Evolutionary conservation across 805 yeast genomes (phyloP), one percentile per base, ranked within the genome.

Genomic region (Pichia occidentalis): DNA sequence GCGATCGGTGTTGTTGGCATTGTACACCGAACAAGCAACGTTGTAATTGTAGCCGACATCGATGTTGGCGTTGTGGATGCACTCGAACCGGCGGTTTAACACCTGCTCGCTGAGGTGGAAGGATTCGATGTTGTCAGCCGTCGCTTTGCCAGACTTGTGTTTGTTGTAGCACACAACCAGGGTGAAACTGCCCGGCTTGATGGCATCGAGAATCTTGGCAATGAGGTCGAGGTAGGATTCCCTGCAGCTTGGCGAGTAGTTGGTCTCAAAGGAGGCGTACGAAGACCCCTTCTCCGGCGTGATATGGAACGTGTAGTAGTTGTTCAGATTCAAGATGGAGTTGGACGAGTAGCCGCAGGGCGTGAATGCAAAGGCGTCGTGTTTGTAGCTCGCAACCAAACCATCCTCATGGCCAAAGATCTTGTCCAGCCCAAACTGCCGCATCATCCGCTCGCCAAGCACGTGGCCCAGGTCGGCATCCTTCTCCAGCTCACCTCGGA

Each of bases 311-410:
- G 97, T 90, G 57, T 80, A 82, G 49, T 69, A 60, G 53, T 75
- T 76, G 49, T 72, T 69, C 29, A 68, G 73, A 31, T 75, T 67
- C 31, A 82, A 58, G 26, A 88, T 67, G 14, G 94, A 80, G 59
- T 90, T 90, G 31, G 96, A 85, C 2, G 96, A 85, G 54, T 77
- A 90, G 7, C 98, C 98, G 59, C 97, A 90, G 2, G 98, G 98
- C 4, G 83, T 67, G 59, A 90, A 90, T 21, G 92, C 80, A 61
- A 86, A 90, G 7, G 95, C 84, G 63, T 90, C 97, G 51, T 80
- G 86, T 39, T 75, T 57, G n/a, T n/a, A n/a, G n/a, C 20, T 14
- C 39, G 26, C 22, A 27, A 19, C 3, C 34, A 35, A 16, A 17
- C 32, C 16, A 11, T 10, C 7, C 4, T 17, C 9, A 6, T 11